Percentiles rank a stretch among this genome's conserved stretches.
These are phyloP conservation scores for Marsdenia floribunda DNA, from an alignment of 257 asterid species.

Conservation along the genomic window DNA sequence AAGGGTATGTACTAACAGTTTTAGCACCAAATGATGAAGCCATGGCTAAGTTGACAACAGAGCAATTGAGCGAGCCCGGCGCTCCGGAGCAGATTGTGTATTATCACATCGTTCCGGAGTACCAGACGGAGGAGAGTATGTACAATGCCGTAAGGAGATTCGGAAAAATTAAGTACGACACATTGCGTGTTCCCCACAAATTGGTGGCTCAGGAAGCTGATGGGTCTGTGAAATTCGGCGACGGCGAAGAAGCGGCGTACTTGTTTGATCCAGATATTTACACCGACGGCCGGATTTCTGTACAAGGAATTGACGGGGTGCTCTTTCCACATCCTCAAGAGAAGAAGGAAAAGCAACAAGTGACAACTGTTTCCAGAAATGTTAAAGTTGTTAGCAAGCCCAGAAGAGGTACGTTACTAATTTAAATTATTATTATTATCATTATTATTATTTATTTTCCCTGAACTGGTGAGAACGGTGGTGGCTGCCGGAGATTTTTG, in stretches of 20 bases:
- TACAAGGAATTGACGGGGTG: conserved; percentile 32
- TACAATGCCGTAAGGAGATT: conserved; percentile 30
- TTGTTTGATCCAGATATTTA: conserved; percentile 34
- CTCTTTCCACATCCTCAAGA: conserved; percentile 22
- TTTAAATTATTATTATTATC: not conserved
- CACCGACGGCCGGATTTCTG: conserved; percentile 29
- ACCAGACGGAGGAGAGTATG: conserved; percentile 35
- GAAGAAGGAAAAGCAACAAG: not conserved
- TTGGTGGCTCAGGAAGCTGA: conserved; percentile 31
- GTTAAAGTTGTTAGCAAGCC: conserved; percentile 6
- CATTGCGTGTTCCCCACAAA: conserved; percentile 23
- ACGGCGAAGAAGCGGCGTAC: conserved; percentile 26
- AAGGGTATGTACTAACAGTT: conserved; percentile 29
- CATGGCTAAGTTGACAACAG: conserved; percentile 29
- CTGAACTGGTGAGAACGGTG: not conserved
- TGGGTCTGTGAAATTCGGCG: conserved; percentile 31
- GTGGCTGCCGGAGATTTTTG: not conserved
- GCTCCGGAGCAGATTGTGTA: conserved; percentile 33
- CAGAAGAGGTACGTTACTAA: conserved; percentile 13
- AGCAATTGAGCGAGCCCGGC: conserved; percentile 31
- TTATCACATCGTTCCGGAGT: conserved; percentile 29
- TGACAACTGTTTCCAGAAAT: conserved; percentile 3
- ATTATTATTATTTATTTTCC: not conserved
- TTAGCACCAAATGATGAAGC: conserved; percentile 34
- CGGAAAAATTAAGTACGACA: conserved; percentile 24